phyloP scores from a whole-genome alignment of 257 asterid genomes.

The Scutellaria minor region DNA sequence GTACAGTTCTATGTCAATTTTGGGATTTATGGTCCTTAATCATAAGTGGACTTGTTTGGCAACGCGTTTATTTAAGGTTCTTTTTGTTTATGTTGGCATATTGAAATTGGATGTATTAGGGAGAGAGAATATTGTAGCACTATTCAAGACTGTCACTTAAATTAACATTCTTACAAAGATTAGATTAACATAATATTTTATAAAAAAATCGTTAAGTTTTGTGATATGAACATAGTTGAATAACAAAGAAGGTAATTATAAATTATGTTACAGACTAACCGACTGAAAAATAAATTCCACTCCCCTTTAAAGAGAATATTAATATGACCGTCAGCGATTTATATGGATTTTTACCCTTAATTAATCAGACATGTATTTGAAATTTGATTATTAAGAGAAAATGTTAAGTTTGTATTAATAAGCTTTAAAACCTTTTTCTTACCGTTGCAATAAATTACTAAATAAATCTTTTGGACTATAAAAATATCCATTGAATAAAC shows the following conservation, averaged over 20 bases:
- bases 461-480: not conserved
- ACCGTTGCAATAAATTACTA: not conserved
- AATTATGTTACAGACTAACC: too few species aligned
- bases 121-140: not conserved
- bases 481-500: not conserved
- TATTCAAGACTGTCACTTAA: too few species aligned
- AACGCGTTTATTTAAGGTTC: not conserved
- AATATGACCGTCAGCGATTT: too few species aligned
- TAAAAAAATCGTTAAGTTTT: too few species aligned
- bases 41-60: not conserved
- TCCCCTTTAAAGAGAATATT: too few species aligned
- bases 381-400: not conserved
- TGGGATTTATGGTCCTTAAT: constrained; percentile 3
- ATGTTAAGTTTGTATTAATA: not conserved
- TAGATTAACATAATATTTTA: too few species aligned
- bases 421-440: not conserved
- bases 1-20: not conserved
- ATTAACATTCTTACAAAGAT: too few species aligned
- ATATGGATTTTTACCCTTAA: too few species aligned
- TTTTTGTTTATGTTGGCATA: not conserved
- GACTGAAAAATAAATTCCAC: too few species aligned
- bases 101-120: not conserved
- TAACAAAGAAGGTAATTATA: too few species aligned
- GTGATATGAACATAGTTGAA: too few species aligned
- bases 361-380: too few species aligned